Evolutionary conservation across 768 basidiomycete species (phyloP), one percentile per base, ranked within the genome.

Genomic region (Aureoboletus auriporus): DNA sequence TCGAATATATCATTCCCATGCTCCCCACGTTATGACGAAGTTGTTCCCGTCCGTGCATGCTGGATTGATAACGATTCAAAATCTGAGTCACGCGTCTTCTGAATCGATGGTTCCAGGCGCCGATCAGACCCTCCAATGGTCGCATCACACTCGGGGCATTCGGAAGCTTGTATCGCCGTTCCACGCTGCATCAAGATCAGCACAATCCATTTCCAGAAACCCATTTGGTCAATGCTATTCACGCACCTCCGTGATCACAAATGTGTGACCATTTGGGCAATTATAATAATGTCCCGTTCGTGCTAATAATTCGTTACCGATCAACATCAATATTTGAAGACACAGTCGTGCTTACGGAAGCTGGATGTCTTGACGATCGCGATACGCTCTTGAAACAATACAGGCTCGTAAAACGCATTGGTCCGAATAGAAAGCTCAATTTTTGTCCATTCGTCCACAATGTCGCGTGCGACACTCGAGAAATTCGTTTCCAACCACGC

Each of bases 231-330:
- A 16, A n/a, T 26, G 3, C 6, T 41, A 36, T 12, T 17, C 44
- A 55, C 37, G 33, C 48, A 84, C 80, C 60, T 83, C 76, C 0
- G 60, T 65, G 33, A 86, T 84, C 2, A 80, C 76, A 47, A 79
- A 85, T 0, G 75, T 70, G 53, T 86, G 84, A 0, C 84, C 84
- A 42, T 84, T 83, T 0, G 66, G 72, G 47, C 79, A 80, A 14
- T 69, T 73, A 47, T 75, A 77, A 50, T 72, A 78, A 54, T 77
- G 76, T 0, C 75, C 75, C 3, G 69, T 63, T 7, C 68, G 66
- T 9, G 64, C 73, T 72, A 29, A 11, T 23, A n/a, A 14, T 28
- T 29, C 4, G 3, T 14, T 39, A n/a, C 54, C 12, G 16, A 44
- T 49, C 14, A 52, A 39, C 20, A 23, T 12, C 20, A 2, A 4